phyloP scores from a whole-genome alignment of 192 early-diverging fungal genomes.

The Neocallimastix lanati region DNA sequence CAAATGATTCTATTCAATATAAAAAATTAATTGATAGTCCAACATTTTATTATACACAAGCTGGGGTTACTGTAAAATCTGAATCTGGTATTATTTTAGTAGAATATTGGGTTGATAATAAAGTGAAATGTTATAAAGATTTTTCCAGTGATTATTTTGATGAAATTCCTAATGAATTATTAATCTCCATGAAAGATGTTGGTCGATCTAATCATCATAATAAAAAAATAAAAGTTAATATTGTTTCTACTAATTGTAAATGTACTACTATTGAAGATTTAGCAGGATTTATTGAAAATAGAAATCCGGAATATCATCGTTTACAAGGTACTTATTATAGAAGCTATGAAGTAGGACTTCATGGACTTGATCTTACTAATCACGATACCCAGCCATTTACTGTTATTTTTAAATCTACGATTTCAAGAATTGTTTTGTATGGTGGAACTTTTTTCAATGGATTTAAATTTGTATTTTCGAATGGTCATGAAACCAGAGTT shows the following conservation, averaged over 20 bases:
- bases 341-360: not conserved
- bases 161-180: constrained; percentile 1
- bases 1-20: constrained; percentile 10
- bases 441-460: constrained; percentile 30
- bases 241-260: not conserved
- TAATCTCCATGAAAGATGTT: not conserved
- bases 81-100: constrained; percentile 33
- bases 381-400: constrained; percentile 12
- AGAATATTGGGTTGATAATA: constrained; percentile 28
- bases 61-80: constrained; percentile 11
- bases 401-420: not conserved
- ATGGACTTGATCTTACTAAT: not conserved
- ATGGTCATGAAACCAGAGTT: constrained; percentile 14
- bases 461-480: constrained; percentile 17
- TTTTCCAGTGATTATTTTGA: constrained; percentile 19
- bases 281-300: not conserved
- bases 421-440: not conserved
- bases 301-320: constrained; percentile 1
- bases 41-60: constrained; percentile 10
- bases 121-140: constrained; percentile 27
- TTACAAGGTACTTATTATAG: not conserved
- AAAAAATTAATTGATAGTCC: not conserved
- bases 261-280: not conserved
- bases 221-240: not conserved
- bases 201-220: not conserved